Evolutionary conservation across 805 yeast genomes (phyloP), one percentile per base, ranked within the genome.

Genomic region (Wickerhamiella parazyma): DNA sequence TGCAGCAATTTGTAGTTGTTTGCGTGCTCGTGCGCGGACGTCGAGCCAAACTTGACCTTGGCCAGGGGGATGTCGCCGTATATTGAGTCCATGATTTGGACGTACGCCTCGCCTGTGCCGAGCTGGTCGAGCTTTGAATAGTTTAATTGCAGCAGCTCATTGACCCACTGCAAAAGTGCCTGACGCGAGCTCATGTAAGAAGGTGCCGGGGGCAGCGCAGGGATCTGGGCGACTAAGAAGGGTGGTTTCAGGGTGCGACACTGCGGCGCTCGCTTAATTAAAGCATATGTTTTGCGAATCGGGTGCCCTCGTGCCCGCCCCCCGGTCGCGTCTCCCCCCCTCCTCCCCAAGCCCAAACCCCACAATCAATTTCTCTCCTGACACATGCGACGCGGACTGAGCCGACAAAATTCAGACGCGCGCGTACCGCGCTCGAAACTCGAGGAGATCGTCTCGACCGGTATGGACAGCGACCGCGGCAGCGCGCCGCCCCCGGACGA

Each of bases 81-180:
- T 16, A 91, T 76, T 6, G 86, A 75, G 60, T 91, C 96, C 67
- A 89, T 69, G 33, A 91, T 71, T 64, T 87, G 95, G 61, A 96
- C 86, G 59, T 84, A 89, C 1, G 85, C 89, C 1, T 95, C 95
- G 2, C 99, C 99, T 2, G 81, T 75, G 14, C 99, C 99, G 57
- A 95, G 79, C 61, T 87, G 87, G 58, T 91, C 98, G 1, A 91
- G 80, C 57, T 81, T 84, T 29, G 75, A 68, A 54, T 82, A 74
- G 49, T 76, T 67, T 34, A 86, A 61, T 36, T 71, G 71, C 38
- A 85, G 67, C 3, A 82, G 70, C 35, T 72, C 68, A 56, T 89
- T 89, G 51, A 91, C 68, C 97, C 97, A 91, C 44, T 70, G 72
- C 45, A 91, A 63, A 14, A 91, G 70, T 53, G 85, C 95, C 36